These are phyloP conservation scores for Leptographium procerum DNA, from an alignment of 2,329 filamentous ascomycete species.

Conservation along the genomic window DNA sequence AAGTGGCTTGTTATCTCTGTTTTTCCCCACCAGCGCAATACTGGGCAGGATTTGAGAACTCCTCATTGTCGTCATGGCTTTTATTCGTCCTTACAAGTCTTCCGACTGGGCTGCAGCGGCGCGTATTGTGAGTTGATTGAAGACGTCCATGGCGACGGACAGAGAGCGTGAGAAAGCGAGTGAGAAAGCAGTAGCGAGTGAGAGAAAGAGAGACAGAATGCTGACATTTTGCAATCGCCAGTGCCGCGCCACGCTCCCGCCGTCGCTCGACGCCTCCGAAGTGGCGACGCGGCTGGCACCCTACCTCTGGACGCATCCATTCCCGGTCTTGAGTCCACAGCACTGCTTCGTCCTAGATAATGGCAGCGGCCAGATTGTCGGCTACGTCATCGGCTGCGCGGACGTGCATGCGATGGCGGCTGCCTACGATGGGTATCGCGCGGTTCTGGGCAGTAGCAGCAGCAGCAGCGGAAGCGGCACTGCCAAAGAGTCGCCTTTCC, in stretches of 20 bases:
- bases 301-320: slow-evolving; percentile 41
- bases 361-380: slow-evolving; percentile 30
- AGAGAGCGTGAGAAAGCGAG: too few species aligned
- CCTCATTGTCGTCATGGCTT: slow-evolving; percentile 33
- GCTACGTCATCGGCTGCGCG: slow-evolving; percentile 37
- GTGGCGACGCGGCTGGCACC: slow-evolving; percentile 27
- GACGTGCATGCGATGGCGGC: slow-evolving; percentile 28
- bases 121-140: slow-evolving; percentile 27
- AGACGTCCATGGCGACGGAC: too few species aligned
- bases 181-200: background rate
- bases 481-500: background rate
- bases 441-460: slow-evolving; percentile 16
- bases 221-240: slow-evolving; percentile 12
- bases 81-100: slow-evolving; percentile 29
- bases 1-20: too few species aligned
- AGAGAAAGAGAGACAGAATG: background rate
- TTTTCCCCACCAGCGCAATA: background rate
- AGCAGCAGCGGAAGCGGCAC: slow-evolving; percentile 13
- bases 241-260: slow-evolving; percentile 37
- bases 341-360: slow-evolving; percentile 39
- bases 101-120: slow-evolving; percentile 29
- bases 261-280: slow-evolving; percentile 25
- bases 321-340: slow-evolving; percentile 31
- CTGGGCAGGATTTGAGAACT: background rate
- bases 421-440: slow-evolving; percentile 27